Evolutionary conservation across 1,284 basidiomycete species (phyloP).

Genomic region (Neotropicomus parvogracilis): DNA sequence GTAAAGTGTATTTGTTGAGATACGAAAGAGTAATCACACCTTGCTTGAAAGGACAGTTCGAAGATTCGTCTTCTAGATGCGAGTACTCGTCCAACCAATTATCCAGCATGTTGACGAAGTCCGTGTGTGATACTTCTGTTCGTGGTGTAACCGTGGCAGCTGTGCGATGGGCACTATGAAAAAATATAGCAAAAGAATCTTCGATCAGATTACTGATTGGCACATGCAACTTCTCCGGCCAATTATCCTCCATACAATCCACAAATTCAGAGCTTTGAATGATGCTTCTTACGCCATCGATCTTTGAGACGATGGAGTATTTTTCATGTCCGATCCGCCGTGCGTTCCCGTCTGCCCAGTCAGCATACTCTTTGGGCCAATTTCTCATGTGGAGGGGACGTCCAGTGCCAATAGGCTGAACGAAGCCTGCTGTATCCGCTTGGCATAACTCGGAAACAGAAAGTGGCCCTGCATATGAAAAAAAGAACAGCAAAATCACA

Average conservation of each 20-base stretch:
- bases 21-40: too few relatives aligned
- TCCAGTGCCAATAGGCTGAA: background rate
- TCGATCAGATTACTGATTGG: background rate
- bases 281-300: background rate
- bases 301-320: background rate
- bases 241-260: background rate
- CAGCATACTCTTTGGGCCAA: background rate
- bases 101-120: background rate
- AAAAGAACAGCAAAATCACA: constrained; percentile 3
- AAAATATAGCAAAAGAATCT: background rate
- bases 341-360: background rate
- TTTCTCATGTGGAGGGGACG: background rate
- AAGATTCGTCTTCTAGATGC: background rate
- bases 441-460: background rate
- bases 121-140: background rate
- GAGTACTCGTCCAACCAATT: background rate
- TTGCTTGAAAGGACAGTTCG: background rate
- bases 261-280: background rate
- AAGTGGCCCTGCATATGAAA: constrained; percentile 4
- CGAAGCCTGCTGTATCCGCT: background rate
- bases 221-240: background rate
- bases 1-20: too few relatives aligned
- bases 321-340: background rate
- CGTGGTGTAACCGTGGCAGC: background rate
- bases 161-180: background rate